Evolutionary conservation across 2,329 filamentous ascomycete genomes (phyloP).

Genomic region (Xylaria sp.): DNA sequence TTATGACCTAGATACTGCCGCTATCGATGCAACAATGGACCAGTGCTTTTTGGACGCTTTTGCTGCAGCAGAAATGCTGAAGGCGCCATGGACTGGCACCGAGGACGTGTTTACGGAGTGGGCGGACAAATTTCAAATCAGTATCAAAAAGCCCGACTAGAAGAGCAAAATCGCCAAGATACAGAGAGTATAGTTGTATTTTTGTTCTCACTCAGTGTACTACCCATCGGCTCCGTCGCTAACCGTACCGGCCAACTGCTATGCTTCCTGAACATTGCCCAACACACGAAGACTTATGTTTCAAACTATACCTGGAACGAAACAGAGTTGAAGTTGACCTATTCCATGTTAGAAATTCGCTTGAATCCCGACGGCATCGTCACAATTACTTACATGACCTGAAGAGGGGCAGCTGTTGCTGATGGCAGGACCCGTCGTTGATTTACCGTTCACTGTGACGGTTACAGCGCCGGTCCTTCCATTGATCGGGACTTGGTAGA

Average conservation of each 20-base stretch:
- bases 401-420: constrained; percentile 46
- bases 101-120: constrained; percentile 83
- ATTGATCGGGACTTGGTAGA: constrained; percentile 53
- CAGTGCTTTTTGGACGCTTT: constrained; percentile 70
- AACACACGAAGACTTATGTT: background rate
- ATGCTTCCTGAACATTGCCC: background rate
- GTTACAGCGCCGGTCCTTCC: constrained; percentile 54
- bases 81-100: constrained; percentile 69
- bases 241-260: background rate
- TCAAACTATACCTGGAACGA: constrained; percentile 47
- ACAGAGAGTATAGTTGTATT: background rate
- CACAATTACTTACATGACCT: constrained; percentile 44
- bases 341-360: constrained; percentile 23
- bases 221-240: background rate
- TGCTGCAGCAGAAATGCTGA: constrained; percentile 64
- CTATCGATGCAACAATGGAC: constrained; percentile 68
- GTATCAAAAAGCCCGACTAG: constrained; percentile 59
- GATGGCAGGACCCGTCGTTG: constrained; percentile 53
- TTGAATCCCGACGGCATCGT: background rate
- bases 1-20: constrained; percentile 71
- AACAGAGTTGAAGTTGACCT: constrained; percentile 52
- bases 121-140: constrained; percentile 68
- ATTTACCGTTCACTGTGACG: constrained; percentile 52
- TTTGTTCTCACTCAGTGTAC: background rate
- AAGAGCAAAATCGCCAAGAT: background rate